Base-by-base conservation (phyloP, 345 rosid genomes). In the Mallotus nudiflorus region DNA sequence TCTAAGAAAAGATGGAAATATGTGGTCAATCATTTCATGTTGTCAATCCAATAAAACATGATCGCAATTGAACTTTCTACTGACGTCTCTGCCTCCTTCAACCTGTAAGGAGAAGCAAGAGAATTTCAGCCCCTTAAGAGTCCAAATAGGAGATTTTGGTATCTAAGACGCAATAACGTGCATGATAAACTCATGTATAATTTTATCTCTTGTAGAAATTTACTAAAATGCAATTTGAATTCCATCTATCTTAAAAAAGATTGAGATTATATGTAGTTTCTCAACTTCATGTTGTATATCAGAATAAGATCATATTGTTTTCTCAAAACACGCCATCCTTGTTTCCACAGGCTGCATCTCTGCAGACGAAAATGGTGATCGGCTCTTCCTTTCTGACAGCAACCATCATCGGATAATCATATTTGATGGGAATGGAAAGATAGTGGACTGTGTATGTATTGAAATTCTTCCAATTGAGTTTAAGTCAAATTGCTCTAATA, bases 331-430 rank as follows among this genome's bases (percentile, higher is more conserved):
- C 27, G 45, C 19, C 8, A 6, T 64, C 35, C 65, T 44, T 73
- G n/a, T 73, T 67, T 58, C 62, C 33, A 27, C 88, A 95, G 98
- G 88, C 55, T 86, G 98, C 70, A 66, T 95, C 63, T 85, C 91
- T 76, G 89, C 89, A 62, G 96, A 92, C 76, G 91, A 85, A 84
- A 68, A 46, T 83, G 85, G 89, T 28, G 54, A 75, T 63, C 85
- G 85, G 37, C 63, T 95, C 53, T 92, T 92, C 78, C 81, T 95
- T 71, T 95, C 99, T 35, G 99, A 95, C 84, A 86, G 86, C 84
- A 92, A 92, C 77, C 97, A 95, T 85, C 99, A 95, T 80, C 93
- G 99, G 28, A 82, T 95, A 64, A 82, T 95, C 44, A 71, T 89
- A 66, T 75, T 71, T 49, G 85, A 86, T 49, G 80, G 77, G 39